Evolutionary conservation across 805 yeast genomes (phyloP).

Genomic region (Myxozyma geophila): DNA sequence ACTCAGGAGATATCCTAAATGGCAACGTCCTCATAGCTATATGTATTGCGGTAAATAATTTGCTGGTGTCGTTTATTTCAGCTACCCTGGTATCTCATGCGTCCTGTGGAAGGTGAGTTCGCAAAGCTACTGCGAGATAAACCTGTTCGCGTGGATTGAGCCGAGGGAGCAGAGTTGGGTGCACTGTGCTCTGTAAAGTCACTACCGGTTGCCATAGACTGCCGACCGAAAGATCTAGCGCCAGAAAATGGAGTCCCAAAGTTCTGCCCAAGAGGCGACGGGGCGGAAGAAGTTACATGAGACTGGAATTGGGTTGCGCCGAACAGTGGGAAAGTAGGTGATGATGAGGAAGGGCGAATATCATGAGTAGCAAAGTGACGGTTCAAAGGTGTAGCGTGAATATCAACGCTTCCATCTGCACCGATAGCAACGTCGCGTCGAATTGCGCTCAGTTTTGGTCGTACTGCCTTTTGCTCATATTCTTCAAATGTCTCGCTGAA

Average conservation of each 20-base stretch:
- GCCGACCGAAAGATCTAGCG: neutral
- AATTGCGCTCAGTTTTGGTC: slow-evolving; percentile 57
- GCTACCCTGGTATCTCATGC: neutral
- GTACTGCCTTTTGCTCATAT: slow-evolving; percentile 63
- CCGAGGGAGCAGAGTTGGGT: neutral
- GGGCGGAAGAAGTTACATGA: neutral
- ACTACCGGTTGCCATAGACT: neutral
- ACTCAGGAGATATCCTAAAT: no score
- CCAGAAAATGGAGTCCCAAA: slow-evolving; percentile 2
- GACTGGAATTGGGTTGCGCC: slow-evolving; percentile 1
- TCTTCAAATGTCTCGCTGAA: slow-evolving; percentile 66
- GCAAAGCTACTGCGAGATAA: neutral
- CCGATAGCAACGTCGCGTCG: slow-evolving; percentile 63
- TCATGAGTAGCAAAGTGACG: slow-evolving; percentile 36
- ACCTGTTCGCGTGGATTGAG: neutral
- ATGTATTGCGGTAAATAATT: no score
- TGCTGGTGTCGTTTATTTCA: no score
- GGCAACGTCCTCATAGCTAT: no score
- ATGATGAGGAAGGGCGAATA: slow-evolving; percentile 29
- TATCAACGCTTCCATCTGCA: slow-evolving; percentile 41
- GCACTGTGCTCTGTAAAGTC: neutral
- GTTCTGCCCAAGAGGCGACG: neutral
- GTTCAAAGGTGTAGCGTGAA: slow-evolving; percentile 39
- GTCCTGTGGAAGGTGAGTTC: neutral
- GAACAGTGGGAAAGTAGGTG: slow-evolving; percentile 4